A percentile compares a stretch with the other conserved stretches of the same genome.
These are phyloP conservation scores for Dictyostelium intermedium DNA, from an alignment of 78 protist species.

Conservation along the genomic window DNA sequence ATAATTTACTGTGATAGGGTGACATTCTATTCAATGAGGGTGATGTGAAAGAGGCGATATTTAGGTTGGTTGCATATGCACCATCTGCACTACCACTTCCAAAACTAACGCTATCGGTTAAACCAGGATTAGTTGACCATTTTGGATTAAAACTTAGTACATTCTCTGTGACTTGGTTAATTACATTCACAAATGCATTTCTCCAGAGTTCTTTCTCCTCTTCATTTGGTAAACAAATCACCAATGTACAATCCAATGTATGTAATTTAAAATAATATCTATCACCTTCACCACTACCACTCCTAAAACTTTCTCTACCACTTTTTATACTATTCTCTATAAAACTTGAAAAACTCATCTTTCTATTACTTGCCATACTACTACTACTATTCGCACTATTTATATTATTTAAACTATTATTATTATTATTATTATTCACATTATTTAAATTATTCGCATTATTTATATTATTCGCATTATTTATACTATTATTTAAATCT, in stretches of 20 bases:
- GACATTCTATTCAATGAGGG: not conserved
- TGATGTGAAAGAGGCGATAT: not conserved
- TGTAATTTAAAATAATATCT: constrained; percentile 63
- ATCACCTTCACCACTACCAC: not conserved
- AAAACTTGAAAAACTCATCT: constrained; percentile 5
- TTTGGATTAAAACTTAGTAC: constrained; percentile 53
- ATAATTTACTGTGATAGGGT: not conserved
- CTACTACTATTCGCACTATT: not conserved
- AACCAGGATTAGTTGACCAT: constrained; percentile 48
- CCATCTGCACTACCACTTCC: not conserved
- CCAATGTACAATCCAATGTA: constrained; percentile 46
- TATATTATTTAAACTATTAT: not conserved
- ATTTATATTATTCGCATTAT: constrained; percentile 1
- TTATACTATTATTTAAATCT: not conserved
- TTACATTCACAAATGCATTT: constrained; percentile 33
- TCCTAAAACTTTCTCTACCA: not conserved
- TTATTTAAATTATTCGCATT: not conserved
- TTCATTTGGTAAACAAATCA: constrained; percentile 42
- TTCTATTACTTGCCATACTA: not conserved
- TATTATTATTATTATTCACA: not conserved
- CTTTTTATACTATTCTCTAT: not conserved
- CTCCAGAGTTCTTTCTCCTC: constrained; percentile 49
- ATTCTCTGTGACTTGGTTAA: constrained; percentile 59
- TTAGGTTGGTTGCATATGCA: not conserved
- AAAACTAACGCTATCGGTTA: not conserved